A percentile compares a stretch with the other conserved stretches of the same genome.
These are phyloP conservation scores for Zygosaccharomyces bailii DNA, from an alignment of 805 yeast species.

Conservation along the genomic window DNA sequence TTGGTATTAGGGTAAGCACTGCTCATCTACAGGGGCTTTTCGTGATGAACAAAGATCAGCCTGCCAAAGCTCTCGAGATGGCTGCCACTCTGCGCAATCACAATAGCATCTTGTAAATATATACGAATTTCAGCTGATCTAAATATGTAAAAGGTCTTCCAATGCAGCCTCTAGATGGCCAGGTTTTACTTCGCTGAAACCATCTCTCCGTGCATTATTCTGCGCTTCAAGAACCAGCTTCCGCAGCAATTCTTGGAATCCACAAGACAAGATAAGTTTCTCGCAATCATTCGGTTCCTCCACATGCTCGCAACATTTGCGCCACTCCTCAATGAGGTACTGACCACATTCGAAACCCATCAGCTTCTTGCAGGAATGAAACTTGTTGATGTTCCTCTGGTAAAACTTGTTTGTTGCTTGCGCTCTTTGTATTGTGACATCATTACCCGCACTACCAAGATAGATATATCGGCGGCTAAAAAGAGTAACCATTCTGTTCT, in stretches of 20 bases:
- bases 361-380: conserved; percentile 1
- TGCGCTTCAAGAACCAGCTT: conserved; percentile 40
- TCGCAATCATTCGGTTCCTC: conserved; percentile 17
- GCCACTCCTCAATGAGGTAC: conserved; percentile 11
- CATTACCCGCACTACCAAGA: not conserved
- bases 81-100: conserved; percentile 40
- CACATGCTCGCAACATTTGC: conserved; percentile 5
- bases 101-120: conserved; percentile 33
- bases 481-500: too few relatives aligned
- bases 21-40: conserved; percentile 95
- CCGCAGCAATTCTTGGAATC: conserved; percentile 17
- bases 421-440: not conserved
- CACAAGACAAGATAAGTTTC: conserved; percentile 14
- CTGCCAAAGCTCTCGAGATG: conserved; percentile 69
- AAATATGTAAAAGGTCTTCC: conserved; percentile 15
- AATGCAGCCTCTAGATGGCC: conserved; percentile 42
- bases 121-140: not conserved
- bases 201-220: conserved; percentile 38
- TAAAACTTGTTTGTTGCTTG: conserved; percentile 2
- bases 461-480: conserved; percentile 13
- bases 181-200: conserved; percentile 42
- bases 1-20: conserved; percentile 67
- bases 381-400: not conserved
- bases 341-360: conserved; percentile 7
- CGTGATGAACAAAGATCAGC: conserved; percentile 84